Percentiles rank a stretch among this genome's conserved stretches.
Conservation (phyloP, 768 basidiomycete species). For the Boletus speciosus region DNA sequence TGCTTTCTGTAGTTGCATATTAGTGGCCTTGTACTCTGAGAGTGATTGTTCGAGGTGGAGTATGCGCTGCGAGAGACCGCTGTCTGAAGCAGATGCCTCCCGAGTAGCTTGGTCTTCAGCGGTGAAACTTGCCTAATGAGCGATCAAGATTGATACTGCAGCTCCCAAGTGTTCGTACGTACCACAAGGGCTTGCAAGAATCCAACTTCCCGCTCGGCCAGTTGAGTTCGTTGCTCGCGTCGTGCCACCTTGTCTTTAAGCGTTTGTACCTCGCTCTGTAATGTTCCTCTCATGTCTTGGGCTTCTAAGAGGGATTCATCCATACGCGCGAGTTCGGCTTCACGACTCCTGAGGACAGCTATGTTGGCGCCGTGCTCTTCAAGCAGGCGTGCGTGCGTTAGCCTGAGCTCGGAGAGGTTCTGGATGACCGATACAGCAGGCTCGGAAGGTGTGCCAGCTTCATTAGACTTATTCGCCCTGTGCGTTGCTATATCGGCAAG, state of each 20-base stretch:
- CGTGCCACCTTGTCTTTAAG: slow-evolving; percentile 39
- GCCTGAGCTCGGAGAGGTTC: slow-evolving; percentile 55
- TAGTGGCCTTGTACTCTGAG: slow-evolving; percentile 51
- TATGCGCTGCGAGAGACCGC: slow-evolving; percentile 41
- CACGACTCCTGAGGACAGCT: slow-evolving; percentile 51
- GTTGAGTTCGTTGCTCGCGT: slow-evolving; percentile 37
- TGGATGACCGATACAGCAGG: slow-evolving; percentile 56
- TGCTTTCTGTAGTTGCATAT: slow-evolving; percentile 43
- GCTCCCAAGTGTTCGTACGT: slow-evolving; percentile 22
- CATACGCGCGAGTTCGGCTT: slow-evolving; percentile 45
- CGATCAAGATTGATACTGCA: background rate
- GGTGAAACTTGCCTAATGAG: slow-evolving; percentile 54
- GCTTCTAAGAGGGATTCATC: slow-evolving; percentile 38
- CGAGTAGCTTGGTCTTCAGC: slow-evolving; percentile 49
- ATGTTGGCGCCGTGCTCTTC: slow-evolving; percentile 62
- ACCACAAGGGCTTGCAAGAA: slow-evolving; percentile 68
- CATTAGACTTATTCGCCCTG: slow-evolving; percentile 39
- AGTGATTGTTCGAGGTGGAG: slow-evolving; percentile 55
- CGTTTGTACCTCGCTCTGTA: slow-evolving; percentile 37
- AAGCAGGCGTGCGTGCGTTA: slow-evolving; percentile 58
- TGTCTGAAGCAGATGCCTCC: slow-evolving; percentile 25
- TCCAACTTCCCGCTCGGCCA: slow-evolving; percentile 60
- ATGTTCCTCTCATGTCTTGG: slow-evolving; percentile 27
- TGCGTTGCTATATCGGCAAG: background rate
- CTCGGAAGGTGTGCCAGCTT: slow-evolving; percentile 37